Conservation (phyloP, 129 eudicot genomes). For the Ambrosia trifida region DNA sequence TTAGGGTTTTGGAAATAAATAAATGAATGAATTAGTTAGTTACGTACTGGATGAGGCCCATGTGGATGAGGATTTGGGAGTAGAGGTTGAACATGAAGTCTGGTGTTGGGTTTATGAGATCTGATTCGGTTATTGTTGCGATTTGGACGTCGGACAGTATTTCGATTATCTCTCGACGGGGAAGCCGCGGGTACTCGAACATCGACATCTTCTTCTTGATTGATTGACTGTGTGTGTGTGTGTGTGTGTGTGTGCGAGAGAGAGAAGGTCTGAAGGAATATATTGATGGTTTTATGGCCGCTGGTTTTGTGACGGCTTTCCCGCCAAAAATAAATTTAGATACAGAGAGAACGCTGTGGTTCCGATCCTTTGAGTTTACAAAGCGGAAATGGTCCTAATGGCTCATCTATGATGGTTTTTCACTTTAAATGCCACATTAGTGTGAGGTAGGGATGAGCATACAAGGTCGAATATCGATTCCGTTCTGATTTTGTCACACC, state of each 20-base stretch:
- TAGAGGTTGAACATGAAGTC: slow-evolving; percentile 55
- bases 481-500: too few species aligned
- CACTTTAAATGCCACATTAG: too few species aligned
- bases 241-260: slow-evolving; percentile 5
- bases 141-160: slow-evolving; percentile 49
- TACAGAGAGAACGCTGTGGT: too few species aligned
- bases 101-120: slow-evolving; percentile 61
- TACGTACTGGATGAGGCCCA: slow-evolving; percentile 52
- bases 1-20: too few species aligned
- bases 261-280: background rate
- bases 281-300: background rate
- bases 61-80: slow-evolving; percentile 45
- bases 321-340: background rate
- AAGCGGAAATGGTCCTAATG: too few species aligned
- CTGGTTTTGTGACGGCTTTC: background rate
- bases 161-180: slow-evolving; percentile 50
- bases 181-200: slow-evolving; percentile 54
- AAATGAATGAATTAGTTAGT: slow-evolving; percentile 17
- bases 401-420: too few species aligned
- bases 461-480: too few species aligned
- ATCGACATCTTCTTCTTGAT: slow-evolving; percentile 45
- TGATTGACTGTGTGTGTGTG: background rate
- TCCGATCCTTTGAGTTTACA: too few species aligned
- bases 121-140: slow-evolving; percentile 51
- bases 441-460: too few species aligned